phyloP scores from a whole-genome alignment of 2,329 filamentous ascomycete species.

The Ceratocystiopsis brevicomis region DNA sequence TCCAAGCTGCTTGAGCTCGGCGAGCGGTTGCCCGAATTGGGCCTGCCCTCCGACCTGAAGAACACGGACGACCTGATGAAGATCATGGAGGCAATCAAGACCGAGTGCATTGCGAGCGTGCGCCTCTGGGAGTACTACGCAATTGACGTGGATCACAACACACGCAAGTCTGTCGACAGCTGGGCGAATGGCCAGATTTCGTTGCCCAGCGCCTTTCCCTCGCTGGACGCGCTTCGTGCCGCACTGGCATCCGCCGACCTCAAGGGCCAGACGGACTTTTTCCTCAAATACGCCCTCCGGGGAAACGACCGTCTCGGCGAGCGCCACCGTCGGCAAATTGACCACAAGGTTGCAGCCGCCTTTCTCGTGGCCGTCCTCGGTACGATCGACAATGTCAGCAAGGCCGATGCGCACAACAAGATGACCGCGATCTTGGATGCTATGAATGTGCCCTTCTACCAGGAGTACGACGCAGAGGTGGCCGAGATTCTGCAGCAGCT shows the following conservation, averaged over 20 bases:
- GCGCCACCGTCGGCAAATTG: constrained; percentile 52
- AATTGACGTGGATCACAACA: constrained; percentile 56
- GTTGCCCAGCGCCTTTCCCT: constrained; percentile 27
- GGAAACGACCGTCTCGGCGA: constrained; percentile 61
- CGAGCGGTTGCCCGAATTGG: constrained; percentile 47
- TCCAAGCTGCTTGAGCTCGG: constrained; percentile 56
- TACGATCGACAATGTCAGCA: constrained; percentile 26
- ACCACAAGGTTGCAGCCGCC: constrained; percentile 51
- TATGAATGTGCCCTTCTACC: constrained; percentile 73
- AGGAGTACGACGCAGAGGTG: constrained; percentile 74
- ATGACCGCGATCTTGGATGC: constrained; percentile 54
- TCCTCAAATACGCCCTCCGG: constrained; percentile 49
- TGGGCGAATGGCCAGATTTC: constrained; percentile 47
- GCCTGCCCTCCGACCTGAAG: constrained; percentile 57
- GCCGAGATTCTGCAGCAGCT: constrained; percentile 75
- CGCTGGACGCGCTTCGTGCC: constrained; percentile 20
- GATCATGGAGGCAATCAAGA: constrained; percentile 72
- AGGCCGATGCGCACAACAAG: constrained; percentile 32
- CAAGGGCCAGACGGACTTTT: constrained; percentile 38
- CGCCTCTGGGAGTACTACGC: constrained; percentile 90
- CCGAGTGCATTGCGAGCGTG: constrained; percentile 56
- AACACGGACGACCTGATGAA: constrained; percentile 52
- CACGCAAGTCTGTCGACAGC: constrained; percentile 46
- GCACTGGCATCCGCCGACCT: constrained; percentile 26
- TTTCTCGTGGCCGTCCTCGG: constrained; percentile 52